Evolutionary conservation across 2,329 filamentous ascomycete genomes (phyloP).

Genomic region (Cladosporium sphaerospermum): DNA sequence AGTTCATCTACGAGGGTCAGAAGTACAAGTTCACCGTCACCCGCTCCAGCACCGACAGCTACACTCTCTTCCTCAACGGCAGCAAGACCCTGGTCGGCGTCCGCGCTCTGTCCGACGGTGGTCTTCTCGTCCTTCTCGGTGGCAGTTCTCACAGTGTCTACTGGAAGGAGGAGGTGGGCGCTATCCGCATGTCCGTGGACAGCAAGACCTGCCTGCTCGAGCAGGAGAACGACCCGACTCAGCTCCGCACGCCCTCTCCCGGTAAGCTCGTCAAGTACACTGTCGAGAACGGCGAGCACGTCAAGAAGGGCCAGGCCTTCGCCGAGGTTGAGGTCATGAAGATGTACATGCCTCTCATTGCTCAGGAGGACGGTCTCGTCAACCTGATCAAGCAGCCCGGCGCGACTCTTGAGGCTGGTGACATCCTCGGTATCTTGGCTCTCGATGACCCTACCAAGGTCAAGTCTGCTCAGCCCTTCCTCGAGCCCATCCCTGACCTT

Average conservation of each 20-base stretch:
- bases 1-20: slow-evolving; percentile 96
- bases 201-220: slow-evolving; percentile 97
- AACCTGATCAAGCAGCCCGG: slow-evolving; percentile 99
- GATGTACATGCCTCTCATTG: slow-evolving; percentile 99
- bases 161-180: slow-evolving; percentile 98
- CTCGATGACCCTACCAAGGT: slow-evolving; percentile 93
- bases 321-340: slow-evolving; percentile 99
- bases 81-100: slow-evolving; percentile 94
- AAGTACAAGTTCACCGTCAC: slow-evolving; percentile 99
- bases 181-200: slow-evolving; percentile 90
- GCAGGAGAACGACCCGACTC: slow-evolving; percentile 97
- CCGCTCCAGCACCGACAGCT: slow-evolving; percentile 84
- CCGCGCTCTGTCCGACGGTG: slow-evolving; percentile 86
- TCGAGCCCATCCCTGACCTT: slow-evolving; percentile 80
- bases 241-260: slow-evolving; percentile 87
- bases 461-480: slow-evolving; percentile 91
- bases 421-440: slow-evolving; percentile 94
- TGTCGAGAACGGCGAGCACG: slow-evolving; percentile 89
- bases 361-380: slow-evolving; percentile 90
- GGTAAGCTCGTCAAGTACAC: slow-evolving; percentile 98
- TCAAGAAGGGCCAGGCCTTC: slow-evolving; percentile 85
- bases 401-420: slow-evolving; percentile 93
- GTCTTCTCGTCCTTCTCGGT: slow-evolving; percentile 80
- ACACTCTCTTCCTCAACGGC: slow-evolving; percentile 97
- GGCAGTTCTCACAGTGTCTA: slow-evolving; percentile 97